These are phyloP conservation scores for Kalmusia sp. DNA, from an alignment of 2,329 filamentous ascomycete genomes.

Conservation along the genomic window DNA sequence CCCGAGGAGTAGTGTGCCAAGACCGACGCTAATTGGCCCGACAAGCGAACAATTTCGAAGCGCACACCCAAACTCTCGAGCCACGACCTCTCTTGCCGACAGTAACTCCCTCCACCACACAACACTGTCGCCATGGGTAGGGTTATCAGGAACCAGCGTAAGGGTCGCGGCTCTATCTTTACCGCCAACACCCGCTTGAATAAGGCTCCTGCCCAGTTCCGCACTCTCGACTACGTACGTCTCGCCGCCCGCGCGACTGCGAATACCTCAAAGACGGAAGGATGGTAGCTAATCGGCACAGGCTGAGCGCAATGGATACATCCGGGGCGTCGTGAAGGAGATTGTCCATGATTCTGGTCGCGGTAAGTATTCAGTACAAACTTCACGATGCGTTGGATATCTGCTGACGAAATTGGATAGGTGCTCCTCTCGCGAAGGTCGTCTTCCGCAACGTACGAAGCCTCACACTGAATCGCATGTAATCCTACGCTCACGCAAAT, in stretches of 20 bases:
- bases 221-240: constrained; percentile 84
- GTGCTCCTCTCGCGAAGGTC: constrained; percentile 90
- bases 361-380: constrained; percentile 63
- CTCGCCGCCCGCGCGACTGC: constrained; percentile 27
- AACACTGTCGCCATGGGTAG: constrained; percentile 62
- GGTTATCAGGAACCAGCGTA: constrained; percentile 79
- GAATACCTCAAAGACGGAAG: constrained; percentile 19
- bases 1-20: background rate
- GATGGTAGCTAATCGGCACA: constrained; percentile 47
- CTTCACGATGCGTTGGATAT: constrained; percentile 16
- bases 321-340: constrained; percentile 96
- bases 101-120: constrained; percentile 26
- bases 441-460: constrained; percentile 78
- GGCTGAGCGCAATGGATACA: constrained; percentile 94
- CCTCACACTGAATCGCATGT: constrained; percentile 7
- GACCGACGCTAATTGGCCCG: background rate
- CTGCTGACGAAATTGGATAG: constrained; percentile 33
- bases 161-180: constrained; percentile 77
- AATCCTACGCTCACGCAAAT: constrained; percentile 24
- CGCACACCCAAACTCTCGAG: constrained; percentile 9
- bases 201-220: constrained; percentile 95
- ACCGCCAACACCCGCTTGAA: constrained; percentile 74
- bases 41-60: constrained; percentile 16
- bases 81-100: constrained; percentile 13
- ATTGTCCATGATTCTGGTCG: constrained; percentile 99